These are phyloP conservation scores for Dianthus caryophyllus DNA, from an alignment of 148 eudicot genomes.

Conservation along the genomic window DNA sequence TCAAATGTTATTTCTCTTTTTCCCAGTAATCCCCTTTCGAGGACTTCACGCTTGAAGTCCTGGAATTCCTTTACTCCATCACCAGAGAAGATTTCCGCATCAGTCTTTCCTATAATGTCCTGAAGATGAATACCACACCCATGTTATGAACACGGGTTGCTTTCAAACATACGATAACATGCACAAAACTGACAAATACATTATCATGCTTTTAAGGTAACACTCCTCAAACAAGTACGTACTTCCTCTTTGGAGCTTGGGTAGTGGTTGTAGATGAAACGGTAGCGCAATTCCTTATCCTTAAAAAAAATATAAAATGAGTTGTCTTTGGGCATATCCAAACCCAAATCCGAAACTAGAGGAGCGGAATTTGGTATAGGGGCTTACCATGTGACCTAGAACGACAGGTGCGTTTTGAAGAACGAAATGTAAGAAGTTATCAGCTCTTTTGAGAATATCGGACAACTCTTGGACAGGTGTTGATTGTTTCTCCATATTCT, in stretches of 20 bases:
- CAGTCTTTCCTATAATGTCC: slow-evolving; percentile 93
- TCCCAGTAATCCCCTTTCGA: slow-evolving; percentile 75
- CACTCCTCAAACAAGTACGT: slow-evolving; percentile 29
- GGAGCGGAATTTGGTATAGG: slow-evolving; percentile 3
- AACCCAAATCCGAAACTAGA: no score
- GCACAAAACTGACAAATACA: no score
- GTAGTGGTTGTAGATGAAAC: slow-evolving; percentile 79
- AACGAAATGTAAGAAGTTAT: slow-evolving; percentile 82
- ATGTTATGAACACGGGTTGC: slow-evolving; percentile 8
- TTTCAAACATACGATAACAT: no score
- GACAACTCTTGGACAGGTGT: slow-evolving; percentile 83
- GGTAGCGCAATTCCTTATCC: slow-evolving; percentile 81
- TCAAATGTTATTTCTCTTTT: slow-evolving; percentile 91
- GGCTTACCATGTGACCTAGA: slow-evolving; percentile 80
- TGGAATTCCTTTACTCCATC: slow-evolving; percentile 83
- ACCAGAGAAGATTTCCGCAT: slow-evolving; percentile 76
- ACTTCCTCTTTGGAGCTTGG: slow-evolving; percentile 84
- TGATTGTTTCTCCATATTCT: slow-evolving; percentile 70
- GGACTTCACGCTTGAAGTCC: slow-evolving; percentile 82
- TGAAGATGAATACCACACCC: slow-evolving; percentile 31
- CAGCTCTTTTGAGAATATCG: slow-evolving; percentile 74
- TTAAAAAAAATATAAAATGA: slow-evolving; percentile 35
- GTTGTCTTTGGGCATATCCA: no score
- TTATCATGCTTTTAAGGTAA: no score
- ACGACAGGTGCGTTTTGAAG: slow-evolving; percentile 94